Conservation (phyloP, 495 filamentous ascomycete genomes). For the Sordaria brevicollis region DNA sequence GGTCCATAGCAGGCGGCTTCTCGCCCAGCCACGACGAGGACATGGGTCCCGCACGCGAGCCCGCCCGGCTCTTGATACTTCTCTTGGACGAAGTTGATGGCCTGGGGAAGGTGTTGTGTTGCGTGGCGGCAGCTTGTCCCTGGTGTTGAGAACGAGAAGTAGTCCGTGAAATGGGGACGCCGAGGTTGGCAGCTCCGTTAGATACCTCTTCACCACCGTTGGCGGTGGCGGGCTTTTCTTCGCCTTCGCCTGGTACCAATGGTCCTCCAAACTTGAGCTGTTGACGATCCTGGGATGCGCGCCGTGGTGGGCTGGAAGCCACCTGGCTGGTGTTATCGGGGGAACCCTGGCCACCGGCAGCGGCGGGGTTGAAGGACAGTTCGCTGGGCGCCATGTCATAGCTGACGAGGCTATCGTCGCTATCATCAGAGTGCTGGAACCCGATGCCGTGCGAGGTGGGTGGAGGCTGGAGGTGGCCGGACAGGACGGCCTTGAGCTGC, state of each 20-base stretch:
- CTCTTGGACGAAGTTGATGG: constrained; percentile 19
- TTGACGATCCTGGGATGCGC: constrained; percentile 4
- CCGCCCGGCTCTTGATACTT: constrained; percentile 30
- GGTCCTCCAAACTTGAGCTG: constrained; percentile 26
- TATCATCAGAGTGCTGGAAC: constrained; percentile 28
- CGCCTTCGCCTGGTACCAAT: constrained; percentile 11
- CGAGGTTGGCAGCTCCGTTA: constrained; percentile 7
- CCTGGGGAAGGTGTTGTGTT: constrained; percentile 8
- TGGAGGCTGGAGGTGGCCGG: constrained; percentile 33
- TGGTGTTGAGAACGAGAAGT: neutral
- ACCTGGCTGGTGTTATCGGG: neutral
- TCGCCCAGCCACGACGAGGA: constrained; percentile 23
- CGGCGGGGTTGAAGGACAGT: constrained; percentile 36
- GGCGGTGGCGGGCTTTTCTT: neutral
- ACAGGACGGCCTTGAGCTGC: constrained; percentile 68
- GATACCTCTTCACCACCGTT: constrained; percentile 20
- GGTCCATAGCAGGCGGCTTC: constrained; percentile 27
- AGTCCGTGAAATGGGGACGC: neutral
- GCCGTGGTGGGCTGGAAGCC: neutral
- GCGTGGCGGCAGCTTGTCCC: constrained; percentile 10
- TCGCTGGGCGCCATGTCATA: constrained; percentile 45
- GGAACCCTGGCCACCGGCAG: constrained; percentile 3
- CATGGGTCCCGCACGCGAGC: constrained; percentile 17
- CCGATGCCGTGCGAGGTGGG: constrained; percentile 15
- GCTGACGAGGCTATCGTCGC: constrained; percentile 49